Conservation (phyloP, 106 monocot species). For the Dactylorhiza incarnata region DNA sequence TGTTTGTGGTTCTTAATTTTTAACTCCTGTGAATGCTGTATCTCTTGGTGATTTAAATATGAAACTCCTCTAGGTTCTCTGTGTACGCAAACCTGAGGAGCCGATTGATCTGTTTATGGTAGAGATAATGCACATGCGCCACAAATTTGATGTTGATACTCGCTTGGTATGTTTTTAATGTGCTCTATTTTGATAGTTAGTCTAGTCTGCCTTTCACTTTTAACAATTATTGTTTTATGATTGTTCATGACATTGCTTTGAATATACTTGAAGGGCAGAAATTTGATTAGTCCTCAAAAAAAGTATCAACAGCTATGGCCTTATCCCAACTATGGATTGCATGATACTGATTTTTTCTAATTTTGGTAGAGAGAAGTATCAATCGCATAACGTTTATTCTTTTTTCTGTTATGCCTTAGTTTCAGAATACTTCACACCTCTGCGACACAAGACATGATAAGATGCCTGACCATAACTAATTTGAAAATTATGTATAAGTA, state of each 20-base stretch:
- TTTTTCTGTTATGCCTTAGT: too few species aligned
- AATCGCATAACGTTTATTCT: too few species aligned
- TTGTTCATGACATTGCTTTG: not conserved
- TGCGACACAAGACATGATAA: too few species aligned
- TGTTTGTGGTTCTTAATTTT: not conserved
- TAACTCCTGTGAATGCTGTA: not conserved
- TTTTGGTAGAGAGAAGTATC: too few species aligned
- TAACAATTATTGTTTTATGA: not conserved
- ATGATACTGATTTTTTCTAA: too few species aligned
- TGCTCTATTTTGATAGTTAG: not conserved
- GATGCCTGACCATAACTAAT: too few species aligned
- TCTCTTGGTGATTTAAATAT: conserved; percentile 3
- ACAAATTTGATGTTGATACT: conserved; percentile 97
- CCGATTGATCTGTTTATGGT: conserved; percentile 99
- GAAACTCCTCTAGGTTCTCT: conserved; percentile 57
- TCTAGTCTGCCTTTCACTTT: not conserved
- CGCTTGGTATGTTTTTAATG: conserved; percentile 54
- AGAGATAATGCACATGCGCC: conserved; percentile 99
- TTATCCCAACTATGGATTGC: too few species aligned
- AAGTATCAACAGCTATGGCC: too few species aligned
- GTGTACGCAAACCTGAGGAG: conserved; percentile 75
- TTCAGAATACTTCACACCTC: too few species aligned
- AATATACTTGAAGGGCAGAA: not conserved
- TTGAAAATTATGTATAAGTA: too few species aligned
- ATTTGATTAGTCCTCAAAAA: not conserved